Evolutionary conservation across 2,329 filamentous ascomycete species (phyloP), one percentile per base, ranked within the genome.

Genomic region (Colletotrichum sp.): DNA sequence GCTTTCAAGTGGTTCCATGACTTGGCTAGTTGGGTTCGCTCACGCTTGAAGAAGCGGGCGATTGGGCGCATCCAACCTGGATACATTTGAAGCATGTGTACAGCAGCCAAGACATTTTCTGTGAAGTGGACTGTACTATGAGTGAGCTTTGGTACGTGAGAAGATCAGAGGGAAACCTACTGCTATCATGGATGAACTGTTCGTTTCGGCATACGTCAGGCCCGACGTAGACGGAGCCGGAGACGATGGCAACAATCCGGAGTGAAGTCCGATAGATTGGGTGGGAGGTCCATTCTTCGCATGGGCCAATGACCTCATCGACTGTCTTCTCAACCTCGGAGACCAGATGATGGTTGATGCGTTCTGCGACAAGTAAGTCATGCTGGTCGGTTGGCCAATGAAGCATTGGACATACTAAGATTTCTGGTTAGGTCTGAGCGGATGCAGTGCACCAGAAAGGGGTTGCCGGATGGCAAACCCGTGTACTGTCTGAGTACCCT

Each of bases 141-240:
- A 59, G 16, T 32, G 2, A 57, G 6, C 22, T 5, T n/a, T n/a
- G 5, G 26, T n/a, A 2, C 0, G 5, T 2, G 75, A 66, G 85
- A 81, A 4, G 85, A 65, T 32, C 84, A 82, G 9, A 84, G 28
- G 9, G 85, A 78, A 85, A 88, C 73, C 84, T 84, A 74, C 87
- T 87, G 52, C 84, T 84, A 16, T 84, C 82, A 32, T 87, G 81
- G 6, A 88, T 78, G 77, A 87, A 88, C 22, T 83, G 81, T 52
- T 85, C 84, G 8, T 82, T 78, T n/a, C 84, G 86, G 77, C 85
- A 86, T 6, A 87, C 81, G 34, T 86, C 84, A 2, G 84, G 77
- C 18, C 87, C 87, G 22, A 88, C 81, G 64, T 88, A 88, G n/a
- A 88, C 80, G 15, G 84, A 81, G 6, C 87, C 87, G 0, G 85